Evolutionary conservation across 306 rosid genomes (phyloP).

Genomic region (Canavalia gladiata): DNA sequence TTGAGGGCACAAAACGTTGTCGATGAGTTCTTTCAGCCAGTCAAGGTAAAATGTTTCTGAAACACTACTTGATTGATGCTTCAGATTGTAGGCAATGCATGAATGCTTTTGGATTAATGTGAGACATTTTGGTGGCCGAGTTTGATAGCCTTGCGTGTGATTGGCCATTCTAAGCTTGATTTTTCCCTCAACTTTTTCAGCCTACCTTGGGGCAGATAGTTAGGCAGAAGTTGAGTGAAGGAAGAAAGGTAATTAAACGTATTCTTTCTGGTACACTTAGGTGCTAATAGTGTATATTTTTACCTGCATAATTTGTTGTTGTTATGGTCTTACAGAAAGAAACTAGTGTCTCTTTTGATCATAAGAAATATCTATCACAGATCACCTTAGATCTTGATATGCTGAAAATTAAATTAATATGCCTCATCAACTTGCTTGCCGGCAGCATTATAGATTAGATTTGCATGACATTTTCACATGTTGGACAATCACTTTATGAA

Average conservation of each 20-base stretch:
- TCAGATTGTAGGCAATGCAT: constrained; percentile 5
- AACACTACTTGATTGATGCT: constrained; percentile 30
- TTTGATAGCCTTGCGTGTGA: constrained; percentile 34
- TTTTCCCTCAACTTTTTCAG: constrained; percentile 58
- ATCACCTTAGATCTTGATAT: constrained; percentile 1
- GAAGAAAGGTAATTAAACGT: constrained; percentile 81
- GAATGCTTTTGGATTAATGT: constrained; percentile 1
- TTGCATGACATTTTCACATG: background rate
- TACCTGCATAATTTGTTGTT: background rate
- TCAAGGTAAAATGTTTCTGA: constrained; percentile 61
- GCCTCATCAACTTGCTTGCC: background rate
- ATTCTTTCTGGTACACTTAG: constrained; percentile 14
- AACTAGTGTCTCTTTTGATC: background rate
- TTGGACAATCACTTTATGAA: constrained; percentile 1
- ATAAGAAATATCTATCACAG: constrained; percentile 1
- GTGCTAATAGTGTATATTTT: background rate
- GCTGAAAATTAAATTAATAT: background rate
- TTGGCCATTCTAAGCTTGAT: constrained; percentile 45
- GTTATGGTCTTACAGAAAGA: background rate
- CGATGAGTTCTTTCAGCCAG: constrained; percentile 79
- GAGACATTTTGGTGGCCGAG: constrained; percentile 4
- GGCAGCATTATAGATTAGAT: constrained; percentile 11
- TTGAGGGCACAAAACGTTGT: constrained; percentile 76
- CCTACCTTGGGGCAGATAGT: constrained; percentile 93
- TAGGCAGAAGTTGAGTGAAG: constrained; percentile 90